Evolutionary conservation across 2,329 filamentous ascomycete genomes (phyloP), one percentile per base, ranked within the genome.

Genomic region (Arthroderma sp.): DNA sequence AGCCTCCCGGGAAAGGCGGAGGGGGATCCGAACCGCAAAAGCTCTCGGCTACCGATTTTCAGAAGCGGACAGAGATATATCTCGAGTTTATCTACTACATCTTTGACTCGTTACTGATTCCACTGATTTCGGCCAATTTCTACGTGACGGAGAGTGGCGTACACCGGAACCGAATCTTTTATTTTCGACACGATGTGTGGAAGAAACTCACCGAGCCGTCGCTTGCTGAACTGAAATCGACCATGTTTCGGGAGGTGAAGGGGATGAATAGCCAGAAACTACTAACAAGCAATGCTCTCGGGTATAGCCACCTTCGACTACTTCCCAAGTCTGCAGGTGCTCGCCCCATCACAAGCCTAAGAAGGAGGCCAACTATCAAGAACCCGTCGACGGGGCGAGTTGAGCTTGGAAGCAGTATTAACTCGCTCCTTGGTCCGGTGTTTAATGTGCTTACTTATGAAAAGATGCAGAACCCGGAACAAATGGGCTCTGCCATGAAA

Each of bases 161-260:
- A 1, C 78, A 94, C 57, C 80, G 82, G 10, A 86, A 91, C 54
- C 78, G 79, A 29, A 66, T 96, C 1, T 94, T 94, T 62, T 98
- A 86, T 65, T 96, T 95, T 59, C 83, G 89, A 3, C 91, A 98
- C 52, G 91, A 98, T 61, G 72, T 91, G 6, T 98, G 91, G 91
- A 78, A 76, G 42, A 73, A 73, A 36, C 63, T 96, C 31, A 78
- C 82, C 1, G 80, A 88, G 53, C 83, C 87, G 5, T 77, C 82
- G 0, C 68, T 95, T 58, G 62, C 70, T 1, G 66, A 66, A 1
- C 66, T 96, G 22, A 91, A 83, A 56, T 53, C 66, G 1, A 73
- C 67, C 6, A 86, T 93, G 75, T 86, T 95, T 50, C 82, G 91
- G 51, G 83, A 91, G 54, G 66, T 95, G 36, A 76, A 73, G 36